These are phyloP conservation scores for Herpotrichia juniperi DNA, from an alignment of 2,329 filamentous ascomycete genomes.

Conservation along the genomic window DNA sequence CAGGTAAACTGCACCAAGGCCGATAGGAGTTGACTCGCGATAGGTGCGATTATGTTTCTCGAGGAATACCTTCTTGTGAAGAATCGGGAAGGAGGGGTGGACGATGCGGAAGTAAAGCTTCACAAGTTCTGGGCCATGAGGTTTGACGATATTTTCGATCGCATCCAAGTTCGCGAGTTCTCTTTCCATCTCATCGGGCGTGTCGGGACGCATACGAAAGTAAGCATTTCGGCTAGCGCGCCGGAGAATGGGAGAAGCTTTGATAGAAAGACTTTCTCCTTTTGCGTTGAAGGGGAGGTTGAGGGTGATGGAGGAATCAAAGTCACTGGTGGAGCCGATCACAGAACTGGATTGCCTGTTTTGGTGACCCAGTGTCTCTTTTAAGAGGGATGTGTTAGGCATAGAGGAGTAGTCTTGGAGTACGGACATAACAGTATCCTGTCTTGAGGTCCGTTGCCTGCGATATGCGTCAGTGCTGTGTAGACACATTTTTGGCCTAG, in stretches of 20 bases:
- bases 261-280: constrained; percentile 7
- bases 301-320: background rate
- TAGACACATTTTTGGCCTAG: background rate
- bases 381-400: constrained; percentile 22
- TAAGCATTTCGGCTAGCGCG: constrained; percentile 11
- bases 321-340: constrained; percentile 14
- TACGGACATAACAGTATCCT: background rate
- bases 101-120: constrained; percentile 72
- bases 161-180: constrained; percentile 61
- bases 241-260: constrained; percentile 12
- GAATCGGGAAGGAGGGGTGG: constrained; percentile 61
- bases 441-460: background rate
- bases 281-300: constrained; percentile 3
- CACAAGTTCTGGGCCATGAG: constrained; percentile 71
- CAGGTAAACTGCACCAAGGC: constrained; percentile 64
- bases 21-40: constrained; percentile 61
- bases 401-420: constrained; percentile 21
- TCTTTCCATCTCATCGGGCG: constrained; percentile 18
- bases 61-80: constrained; percentile 64
- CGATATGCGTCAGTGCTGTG: background rate
- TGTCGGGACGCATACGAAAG: constrained; percentile 10
- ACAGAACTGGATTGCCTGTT: constrained; percentile 18
- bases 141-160: constrained; percentile 71
- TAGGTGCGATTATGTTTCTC: constrained; percentile 63
- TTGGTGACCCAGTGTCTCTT: constrained; percentile 25